phyloP scores from a whole-genome alignment of 2,329 filamentous ascomycete species.

The Xylaria sp. region DNA sequence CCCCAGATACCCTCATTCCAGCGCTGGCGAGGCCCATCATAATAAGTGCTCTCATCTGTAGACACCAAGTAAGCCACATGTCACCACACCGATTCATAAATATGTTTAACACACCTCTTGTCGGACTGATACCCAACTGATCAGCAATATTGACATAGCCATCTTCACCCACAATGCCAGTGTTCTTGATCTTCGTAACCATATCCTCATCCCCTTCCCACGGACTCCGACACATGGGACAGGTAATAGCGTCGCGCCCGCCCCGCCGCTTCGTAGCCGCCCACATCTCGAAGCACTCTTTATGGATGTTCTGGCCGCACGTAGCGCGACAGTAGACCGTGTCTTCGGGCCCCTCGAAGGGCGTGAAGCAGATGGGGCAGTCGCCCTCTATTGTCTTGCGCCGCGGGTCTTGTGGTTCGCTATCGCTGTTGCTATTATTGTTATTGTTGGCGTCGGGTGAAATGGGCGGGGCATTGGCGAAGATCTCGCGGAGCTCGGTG shows the following conservation, averaged over 20 bases:
- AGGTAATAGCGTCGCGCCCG: constrained; percentile 58
- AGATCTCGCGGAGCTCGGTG: constrained; percentile 69
- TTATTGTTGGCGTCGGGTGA: constrained; percentile 49
- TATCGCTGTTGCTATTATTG: not conserved
- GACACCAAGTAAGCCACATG: not conserved
- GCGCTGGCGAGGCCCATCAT: constrained; percentile 4
- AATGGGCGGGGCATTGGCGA: constrained; percentile 64
- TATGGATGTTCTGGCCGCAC: constrained; percentile 67
- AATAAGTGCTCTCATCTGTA: constrained; percentile 32
- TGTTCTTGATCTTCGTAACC: constrained; percentile 58
- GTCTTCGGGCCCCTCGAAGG: constrained; percentile 54
- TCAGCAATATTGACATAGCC: constrained; percentile 72
- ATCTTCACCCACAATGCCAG: constrained; percentile 56
- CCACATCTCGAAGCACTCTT: constrained; percentile 66
- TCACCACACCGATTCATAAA: not conserved
- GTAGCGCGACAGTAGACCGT: constrained; percentile 64
- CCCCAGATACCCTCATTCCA: not conserved
- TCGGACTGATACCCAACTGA: constrained; percentile 66
- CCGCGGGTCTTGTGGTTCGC: constrained; percentile 48
- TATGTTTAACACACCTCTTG: constrained; percentile 57
- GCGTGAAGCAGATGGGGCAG: constrained; percentile 68
- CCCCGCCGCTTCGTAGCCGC: constrained; percentile 58
- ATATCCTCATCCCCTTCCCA: constrained; percentile 63
- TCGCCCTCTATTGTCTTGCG: constrained; percentile 64
- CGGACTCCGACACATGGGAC: constrained; percentile 68